Percentiles rank a stretch among this genome's conserved stretches.
phyloP scores from a whole-genome alignment of 2,329 filamentous ascomycete species.

The Venturia pyrina region DNA sequence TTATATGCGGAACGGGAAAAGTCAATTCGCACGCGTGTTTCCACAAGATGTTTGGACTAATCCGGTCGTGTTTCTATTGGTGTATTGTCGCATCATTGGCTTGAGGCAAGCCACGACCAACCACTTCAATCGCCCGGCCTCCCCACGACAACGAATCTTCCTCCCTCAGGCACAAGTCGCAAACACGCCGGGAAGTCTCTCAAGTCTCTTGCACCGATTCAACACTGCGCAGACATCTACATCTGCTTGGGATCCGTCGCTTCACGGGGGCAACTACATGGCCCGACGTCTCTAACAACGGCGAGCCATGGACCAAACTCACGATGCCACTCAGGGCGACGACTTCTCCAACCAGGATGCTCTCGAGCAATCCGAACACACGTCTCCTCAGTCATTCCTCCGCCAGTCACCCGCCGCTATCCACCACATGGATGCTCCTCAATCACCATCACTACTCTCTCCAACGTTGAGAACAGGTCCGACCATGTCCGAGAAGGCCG shows the following conservation, averaged over 20 bases:
- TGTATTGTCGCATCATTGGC: not conserved
- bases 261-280: not conserved
- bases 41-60: not conserved
- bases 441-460: not conserved
- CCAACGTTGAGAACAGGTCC: not conserved
- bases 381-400: not conserved
- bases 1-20: not conserved
- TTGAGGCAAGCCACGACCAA: not conserved
- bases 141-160: not conserved
- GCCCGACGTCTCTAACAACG: not conserved
- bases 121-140: not conserved
- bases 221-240: not conserved
- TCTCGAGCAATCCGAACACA: not conserved
- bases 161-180: not conserved
- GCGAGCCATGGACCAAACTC: conserved; percentile 2
- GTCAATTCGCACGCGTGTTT: not conserved
- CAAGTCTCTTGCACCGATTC: not conserved
- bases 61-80: not conserved
- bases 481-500: conserved; percentile 6
- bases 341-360: not conserved
- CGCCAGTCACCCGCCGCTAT: conserved; percentile 4
- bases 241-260: not conserved
- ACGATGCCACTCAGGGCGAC: not conserved
- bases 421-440: not conserved
- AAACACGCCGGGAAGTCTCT: conserved; percentile 6